phyloP scores from a whole-genome alignment of 2,329 filamentous ascomycete genomes.

The Rutstroemia sp. region DNA sequence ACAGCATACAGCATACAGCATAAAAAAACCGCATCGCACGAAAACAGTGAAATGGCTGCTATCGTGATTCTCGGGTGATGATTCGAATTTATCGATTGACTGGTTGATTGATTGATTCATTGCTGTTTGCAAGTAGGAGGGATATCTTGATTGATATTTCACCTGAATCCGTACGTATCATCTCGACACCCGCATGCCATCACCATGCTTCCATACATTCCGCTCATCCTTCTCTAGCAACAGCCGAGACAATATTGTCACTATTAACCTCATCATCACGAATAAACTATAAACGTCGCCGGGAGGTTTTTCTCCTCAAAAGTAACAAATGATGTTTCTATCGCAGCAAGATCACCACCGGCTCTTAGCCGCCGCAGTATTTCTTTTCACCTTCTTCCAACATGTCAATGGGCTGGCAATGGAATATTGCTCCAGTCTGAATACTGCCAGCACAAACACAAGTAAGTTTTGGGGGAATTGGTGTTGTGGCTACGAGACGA shows the following conservation, averaged over 20 bases:
- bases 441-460: conserved; percentile 36
- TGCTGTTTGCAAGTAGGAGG: conserved; percentile 22
- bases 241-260: conserved; percentile 5
- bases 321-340: conserved; percentile 11
- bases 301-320: conserved; percentile 4
- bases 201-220: conserved; percentile 6
- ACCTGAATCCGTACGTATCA: conserved; percentile 1
- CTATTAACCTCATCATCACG: background rate
- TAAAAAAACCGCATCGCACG: too few species aligned
- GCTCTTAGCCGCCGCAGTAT: conserved; percentile 19
- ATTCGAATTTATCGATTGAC: background rate
- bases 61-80: background rate
- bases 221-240: conserved; percentile 3
- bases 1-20: too few species aligned
- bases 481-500: background rate
- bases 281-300: background rate
- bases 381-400: conserved; percentile 10
- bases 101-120: conserved; percentile 1
- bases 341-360: conserved; percentile 15
- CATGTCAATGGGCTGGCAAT: conserved; percentile 14
- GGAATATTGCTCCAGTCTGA: conserved; percentile 39
- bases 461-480: conserved; percentile 32
- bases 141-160: conserved; percentile 24
- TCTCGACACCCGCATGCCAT: conserved; percentile 12
- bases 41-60: conserved; percentile 1